Conservation (phyloP, 306 rosid genomes). For the Dalbergia cochinchinensis region DNA sequence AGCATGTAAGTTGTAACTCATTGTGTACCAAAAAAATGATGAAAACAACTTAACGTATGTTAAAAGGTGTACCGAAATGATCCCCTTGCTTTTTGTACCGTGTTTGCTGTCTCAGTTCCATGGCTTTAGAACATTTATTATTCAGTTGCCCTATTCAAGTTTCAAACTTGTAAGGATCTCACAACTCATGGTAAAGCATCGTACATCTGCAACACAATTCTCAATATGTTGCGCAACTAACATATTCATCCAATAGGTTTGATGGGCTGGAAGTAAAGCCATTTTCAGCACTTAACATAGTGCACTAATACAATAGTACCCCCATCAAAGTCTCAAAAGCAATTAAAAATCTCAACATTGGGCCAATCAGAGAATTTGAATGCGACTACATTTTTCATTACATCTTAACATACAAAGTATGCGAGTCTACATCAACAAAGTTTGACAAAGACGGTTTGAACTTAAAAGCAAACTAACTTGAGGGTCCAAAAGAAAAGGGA, state of each 20-base stretch:
- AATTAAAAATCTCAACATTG: constrained; percentile 1
- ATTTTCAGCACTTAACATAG: neutral
- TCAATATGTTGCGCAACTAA: neutral
- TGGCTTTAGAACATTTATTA: too few species aligned
- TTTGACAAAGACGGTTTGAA: constrained; percentile 46
- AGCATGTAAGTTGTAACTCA: too few species aligned
- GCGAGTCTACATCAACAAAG: constrained; percentile 48
- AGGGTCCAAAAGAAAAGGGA: constrained; percentile 28
- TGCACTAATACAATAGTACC: neutral
- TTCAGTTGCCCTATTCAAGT: too few species aligned
- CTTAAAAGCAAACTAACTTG: constrained; percentile 40
- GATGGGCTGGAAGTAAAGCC: too few species aligned
- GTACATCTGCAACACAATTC: too few species aligned
- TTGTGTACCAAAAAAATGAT: too few species aligned
- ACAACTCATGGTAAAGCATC: too few species aligned
- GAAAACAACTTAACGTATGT: too few species aligned
- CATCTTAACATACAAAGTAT: constrained; percentile 44
- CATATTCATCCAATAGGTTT: neutral
- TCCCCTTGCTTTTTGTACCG: too few species aligned
- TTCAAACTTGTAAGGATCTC: too few species aligned
- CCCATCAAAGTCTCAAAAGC: neutral
- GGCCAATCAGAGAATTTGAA: constrained; percentile 24
- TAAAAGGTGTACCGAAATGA: too few species aligned
- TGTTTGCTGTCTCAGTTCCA: too few species aligned
- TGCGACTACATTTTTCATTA: constrained; percentile 42